A percentile compares a stretch with the other conserved stretches of the same genome.
Evolutionary conservation across 306 rosid genomes (phyloP).

Genomic region (Lagenaria siceraria): DNA sequence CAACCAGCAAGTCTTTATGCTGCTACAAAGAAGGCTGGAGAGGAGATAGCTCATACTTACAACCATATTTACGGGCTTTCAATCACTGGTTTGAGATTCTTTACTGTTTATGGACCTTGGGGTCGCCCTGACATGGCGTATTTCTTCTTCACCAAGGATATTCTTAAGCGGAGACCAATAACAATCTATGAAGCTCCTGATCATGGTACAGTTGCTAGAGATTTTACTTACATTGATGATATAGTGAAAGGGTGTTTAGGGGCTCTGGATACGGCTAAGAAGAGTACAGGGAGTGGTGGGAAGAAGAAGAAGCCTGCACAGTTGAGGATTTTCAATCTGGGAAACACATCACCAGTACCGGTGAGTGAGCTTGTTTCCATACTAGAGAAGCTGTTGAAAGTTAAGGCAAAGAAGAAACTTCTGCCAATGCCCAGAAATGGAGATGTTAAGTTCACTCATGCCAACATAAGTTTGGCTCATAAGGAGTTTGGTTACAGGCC

Average conservation of each 20-base stretch:
- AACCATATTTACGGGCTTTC: conserved; percentile 79
- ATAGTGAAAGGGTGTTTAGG: conserved; percentile 66
- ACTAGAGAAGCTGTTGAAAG: conserved; percentile 71
- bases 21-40: conserved; percentile 78
- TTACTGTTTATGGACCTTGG: conserved; percentile 87
- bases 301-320: conserved; percentile 75
- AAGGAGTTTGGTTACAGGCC: conserved; percentile 65
- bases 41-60: conserved; percentile 68
- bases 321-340: conserved; percentile 63
- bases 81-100: conserved; percentile 62
- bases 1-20: conserved; percentile 78
- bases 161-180: conserved; percentile 54
- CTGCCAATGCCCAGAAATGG: conserved; percentile 73
- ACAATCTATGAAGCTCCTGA: conserved; percentile 50
- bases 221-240: conserved; percentile 80
- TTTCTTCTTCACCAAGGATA: conserved; percentile 66
- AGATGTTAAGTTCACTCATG: conserved; percentile 74
- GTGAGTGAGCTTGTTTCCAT: conserved; percentile 60
- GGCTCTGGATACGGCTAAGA: conserved; percentile 71
- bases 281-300: conserved; percentile 80
- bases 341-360: conserved; percentile 74
- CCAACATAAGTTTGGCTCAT: conserved; percentile 61
- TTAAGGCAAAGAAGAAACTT: conserved; percentile 59
- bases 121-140: conserved; percentile 96
- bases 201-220: conserved; percentile 66